These are phyloP conservation scores for Aspergillus glaucus DNA, from an alignment of 2,329 filamentous ascomycete genomes.

Conservation along the genomic window DNA sequence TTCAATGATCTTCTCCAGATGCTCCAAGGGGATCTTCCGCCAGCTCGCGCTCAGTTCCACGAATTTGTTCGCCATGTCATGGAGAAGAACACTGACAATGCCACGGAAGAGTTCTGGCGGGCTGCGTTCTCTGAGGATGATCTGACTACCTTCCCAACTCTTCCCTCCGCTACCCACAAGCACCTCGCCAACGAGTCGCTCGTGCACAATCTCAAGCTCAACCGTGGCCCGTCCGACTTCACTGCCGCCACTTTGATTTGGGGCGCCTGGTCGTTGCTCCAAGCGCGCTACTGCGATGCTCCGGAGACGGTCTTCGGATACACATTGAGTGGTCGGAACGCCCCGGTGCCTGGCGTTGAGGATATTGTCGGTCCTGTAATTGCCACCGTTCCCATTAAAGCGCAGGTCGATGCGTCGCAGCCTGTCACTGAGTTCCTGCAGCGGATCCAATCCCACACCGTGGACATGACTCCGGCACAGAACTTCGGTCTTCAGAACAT, in stretches of 20 bases:
- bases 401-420: slow-evolving; percentile 24
- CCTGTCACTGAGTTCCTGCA: slow-evolving; percentile 45
- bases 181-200: slow-evolving; percentile 6
- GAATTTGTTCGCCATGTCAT: slow-evolving; percentile 40
- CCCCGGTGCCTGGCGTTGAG: slow-evolving; percentile 34
- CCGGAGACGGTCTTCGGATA: slow-evolving; percentile 38
- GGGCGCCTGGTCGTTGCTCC: slow-evolving; percentile 37
- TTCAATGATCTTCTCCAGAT: slow-evolving; percentile 7
- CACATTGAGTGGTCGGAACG: slow-evolving; percentile 39
- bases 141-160: slow-evolving; percentile 39
- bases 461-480: slow-evolving; percentile 53
- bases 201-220: background rate
- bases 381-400: slow-evolving; percentile 37
- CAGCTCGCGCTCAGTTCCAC: slow-evolving; percentile 15
- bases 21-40: slow-evolving; percentile 5
- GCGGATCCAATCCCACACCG: slow-evolving; percentile 47
- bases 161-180: slow-evolving; percentile 20
- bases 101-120: slow-evolving; percentile 39
- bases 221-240: slow-evolving; percentile 8
- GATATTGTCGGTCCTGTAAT: slow-evolving; percentile 41
- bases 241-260: slow-evolving; percentile 39
- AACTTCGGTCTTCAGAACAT: slow-evolving; percentile 47
- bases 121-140: slow-evolving; percentile 33
- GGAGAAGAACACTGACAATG: slow-evolving; percentile 26
- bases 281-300: slow-evolving; percentile 31